Conservation (phyloP, 768 basidiomycete species). For the Rubroboletus pulcherrimus region DNA sequence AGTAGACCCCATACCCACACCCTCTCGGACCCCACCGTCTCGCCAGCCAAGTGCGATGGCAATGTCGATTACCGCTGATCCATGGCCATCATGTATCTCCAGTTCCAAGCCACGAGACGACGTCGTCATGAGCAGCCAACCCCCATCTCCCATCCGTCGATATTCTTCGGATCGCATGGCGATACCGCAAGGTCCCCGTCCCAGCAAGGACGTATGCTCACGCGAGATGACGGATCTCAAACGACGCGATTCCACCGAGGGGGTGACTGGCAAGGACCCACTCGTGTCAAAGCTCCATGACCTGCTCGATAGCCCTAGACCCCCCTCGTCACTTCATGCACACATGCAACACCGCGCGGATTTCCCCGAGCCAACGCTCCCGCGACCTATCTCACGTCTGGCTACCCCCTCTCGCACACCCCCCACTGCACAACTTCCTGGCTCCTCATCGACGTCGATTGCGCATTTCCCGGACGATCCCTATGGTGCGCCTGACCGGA, state of each 20-base stretch:
- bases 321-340: constrained; percentile 40
- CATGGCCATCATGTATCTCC: constrained; percentile 22
- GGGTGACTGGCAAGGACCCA: constrained; percentile 25
- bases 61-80: constrained; percentile 27
- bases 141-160: constrained; percentile 27
- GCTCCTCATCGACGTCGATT: constrained; percentile 17
- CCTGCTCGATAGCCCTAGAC: constrained; percentile 41
- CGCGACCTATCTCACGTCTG: constrained; percentile 22
- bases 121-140: constrained; percentile 27
- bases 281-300: constrained; percentile 43
- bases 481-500: constrained; percentile 10
- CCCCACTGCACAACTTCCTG: constrained; percentile 17
- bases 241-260: constrained; percentile 17
- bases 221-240: constrained; percentile 26
- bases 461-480: constrained; percentile 15
- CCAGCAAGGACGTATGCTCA: constrained; percentile 11
- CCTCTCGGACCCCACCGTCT: constrained; percentile 25
- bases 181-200: constrained; percentile 15
- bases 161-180: constrained; percentile 22
- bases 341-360: constrained; percentile 33
- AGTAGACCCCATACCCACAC: constrained; percentile 28
- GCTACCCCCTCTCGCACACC: constrained; percentile 22
- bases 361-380: constrained; percentile 23
- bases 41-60: constrained; percentile 26
- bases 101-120: constrained; percentile 29